Conservation (phyloP, 179 eudicot genomes). For the Heliamphora pulchella region DNA sequence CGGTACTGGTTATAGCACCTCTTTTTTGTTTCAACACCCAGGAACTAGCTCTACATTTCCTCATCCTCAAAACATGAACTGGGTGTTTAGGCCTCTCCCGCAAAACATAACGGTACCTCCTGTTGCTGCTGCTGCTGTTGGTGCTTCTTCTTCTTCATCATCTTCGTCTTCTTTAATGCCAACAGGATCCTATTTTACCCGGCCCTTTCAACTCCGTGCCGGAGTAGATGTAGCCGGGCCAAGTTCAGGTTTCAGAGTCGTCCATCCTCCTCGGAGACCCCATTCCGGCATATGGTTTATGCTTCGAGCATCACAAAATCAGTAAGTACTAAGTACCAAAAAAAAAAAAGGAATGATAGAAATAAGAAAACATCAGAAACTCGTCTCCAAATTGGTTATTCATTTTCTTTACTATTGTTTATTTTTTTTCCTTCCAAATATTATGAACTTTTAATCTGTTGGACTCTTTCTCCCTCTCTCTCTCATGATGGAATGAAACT, state of each 20-base stretch:
- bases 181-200: constrained; percentile 9
- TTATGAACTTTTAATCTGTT: not conserved
- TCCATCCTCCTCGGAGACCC: constrained; percentile 56
- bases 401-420: not conserved
- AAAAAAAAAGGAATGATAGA: not conserved
- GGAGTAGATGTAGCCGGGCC: constrained; percentile 22
- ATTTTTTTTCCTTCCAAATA: not conserved
- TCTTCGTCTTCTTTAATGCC: constrained; percentile 18
- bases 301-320: constrained; percentile 55
- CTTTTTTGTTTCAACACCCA: constrained; percentile 21
- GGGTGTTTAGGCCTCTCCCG: constrained; percentile 29
- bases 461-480: not conserved
- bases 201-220: constrained; percentile 21
- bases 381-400: too few relatives aligned
- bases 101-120: constrained; percentile 2
- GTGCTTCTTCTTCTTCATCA: not conserved
- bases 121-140: constrained; percentile 8
- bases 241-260: constrained; percentile 34
- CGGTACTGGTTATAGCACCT: not conserved
- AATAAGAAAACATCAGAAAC: not conserved
- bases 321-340: constrained; percentile 33
- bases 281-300: constrained; percentile 64
- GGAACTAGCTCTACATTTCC: constrained; percentile 11
- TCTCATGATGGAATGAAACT: not conserved
- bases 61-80: constrained; percentile 29